Base-by-base conservation (phyloP, 1,139 yeast species). In the Suhomyces wounanorum region DNA sequence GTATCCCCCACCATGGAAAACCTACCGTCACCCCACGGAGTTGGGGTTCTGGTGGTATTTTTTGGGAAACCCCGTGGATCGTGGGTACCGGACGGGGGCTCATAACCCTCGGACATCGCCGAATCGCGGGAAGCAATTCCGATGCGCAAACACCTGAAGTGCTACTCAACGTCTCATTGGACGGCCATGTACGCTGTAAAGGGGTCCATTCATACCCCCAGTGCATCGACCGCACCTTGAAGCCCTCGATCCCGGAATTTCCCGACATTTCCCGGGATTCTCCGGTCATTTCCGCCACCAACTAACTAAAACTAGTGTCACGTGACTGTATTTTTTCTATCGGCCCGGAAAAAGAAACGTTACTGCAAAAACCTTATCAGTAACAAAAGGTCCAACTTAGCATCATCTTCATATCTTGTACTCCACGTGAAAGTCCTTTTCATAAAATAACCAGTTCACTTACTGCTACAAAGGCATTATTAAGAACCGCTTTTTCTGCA, bases 341-440 rank as follows among this genome's bases (percentile, higher is more conserved):
- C 44, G 36, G 39, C 43, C 44, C 44, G 48, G 13, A 33, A 45
- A 45, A 45, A 41, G 45, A 45, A 45, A 40, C 38, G 37, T 45
- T 40, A 45, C 44, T 45, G 48, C 48, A 45, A 45, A 45, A 45
- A 23, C 35, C 33, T 43, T 43, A 43, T 43, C 45, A 25, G 42
- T 9, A 25, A 10, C 37, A 33, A 11, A 30, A 6, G 14, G 11
- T 30, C 33, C 33, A 30, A 11, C 33, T 6, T 30, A 3, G 11
- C 33, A 10, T 11, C 33, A 30, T 5, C 33, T 30, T n/a, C 33
- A 30, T 9, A 30, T n/a, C 31, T 30, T 10, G 11, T 30, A 30
- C 33, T 30, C 33, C 37, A 33, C 37, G 37, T 33, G 37, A 33
- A 14, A 10, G 37, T 28, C 31, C 8, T 16, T 33, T 14, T 14